Evolutionary conservation across 495 filamentous ascomycete genomes (phyloP).

Genomic region (Paragyromitra xinjiangensis): DNA sequence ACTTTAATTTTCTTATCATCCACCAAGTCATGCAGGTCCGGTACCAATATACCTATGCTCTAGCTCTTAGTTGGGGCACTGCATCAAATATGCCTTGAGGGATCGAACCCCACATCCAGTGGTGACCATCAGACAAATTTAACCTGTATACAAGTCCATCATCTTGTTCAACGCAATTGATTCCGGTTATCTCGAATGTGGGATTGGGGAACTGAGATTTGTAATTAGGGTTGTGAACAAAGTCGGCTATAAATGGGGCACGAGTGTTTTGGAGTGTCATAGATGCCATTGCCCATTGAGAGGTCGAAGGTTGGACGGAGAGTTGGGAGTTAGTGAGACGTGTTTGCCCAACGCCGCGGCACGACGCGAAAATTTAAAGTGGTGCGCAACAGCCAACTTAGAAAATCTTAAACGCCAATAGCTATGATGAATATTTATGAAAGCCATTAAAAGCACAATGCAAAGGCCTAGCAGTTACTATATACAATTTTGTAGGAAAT

Average conservation of each 20-base stretch:
- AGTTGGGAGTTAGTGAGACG: background rate
- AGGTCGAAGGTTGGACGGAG: background rate
- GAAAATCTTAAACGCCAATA: conserved; percentile 14
- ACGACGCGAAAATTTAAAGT: background rate
- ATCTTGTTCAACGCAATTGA: conserved; percentile 4
- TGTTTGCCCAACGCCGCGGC: background rate
- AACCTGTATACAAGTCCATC: conserved; percentile 16
- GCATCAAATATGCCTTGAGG: background rate
- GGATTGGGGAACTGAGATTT: conserved; percentile 13
- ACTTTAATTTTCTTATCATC: conserved; percentile 6
- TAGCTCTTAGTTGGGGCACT: background rate
- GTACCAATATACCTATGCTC: conserved; percentile 11
- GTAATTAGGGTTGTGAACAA: conserved; percentile 3
- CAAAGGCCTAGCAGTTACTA: background rate
- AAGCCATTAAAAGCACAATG: background rate
- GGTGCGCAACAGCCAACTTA: background rate
- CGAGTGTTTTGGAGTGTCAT: background rate
- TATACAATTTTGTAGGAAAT: conserved; percentile 9
- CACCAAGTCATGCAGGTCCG: conserved; percentile 3
- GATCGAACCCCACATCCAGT: conserved; percentile 31
- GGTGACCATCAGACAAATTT: conserved; percentile 16
- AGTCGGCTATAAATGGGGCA: conserved; percentile 7
- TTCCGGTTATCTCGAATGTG: conserved; percentile 26
- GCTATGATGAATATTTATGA: conserved; percentile 3
- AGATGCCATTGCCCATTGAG: conserved; percentile 10